Evolutionary conservation across 2,329 filamentous ascomycete species (phyloP), one percentile per base, ranked within the genome.

Genomic region (Fusarium fujikuroi): DNA sequence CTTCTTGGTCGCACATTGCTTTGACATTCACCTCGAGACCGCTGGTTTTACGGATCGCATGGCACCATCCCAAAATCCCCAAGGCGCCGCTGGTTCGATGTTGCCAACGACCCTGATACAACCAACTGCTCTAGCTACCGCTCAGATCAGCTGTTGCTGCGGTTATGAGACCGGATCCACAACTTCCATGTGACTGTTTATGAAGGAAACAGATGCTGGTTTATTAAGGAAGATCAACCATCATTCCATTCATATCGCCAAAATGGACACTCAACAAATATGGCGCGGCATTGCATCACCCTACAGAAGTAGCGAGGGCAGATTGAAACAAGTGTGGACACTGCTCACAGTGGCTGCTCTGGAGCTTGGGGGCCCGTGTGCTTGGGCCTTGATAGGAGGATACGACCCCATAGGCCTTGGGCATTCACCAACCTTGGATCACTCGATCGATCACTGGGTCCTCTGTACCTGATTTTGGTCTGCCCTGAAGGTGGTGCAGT

Each of bases 261-360:
- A 58, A 67, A 62, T 57, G 52, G 50, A 52, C 57, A 37, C 56
- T 59, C 63, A 67, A 49, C 56, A 61, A 63, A 44, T 54, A 63
- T 74, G 72, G 65, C 62, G 53, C 66, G 60, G 66, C 53, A 68
- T 60, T 70, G 63, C 62, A 70, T 77, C 69, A 75, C 66, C 69
- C 56, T 65, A 68, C 68, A 66, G 59, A 53, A 56, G 50, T 53
- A 69, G 56, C 60, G 62, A 76, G 70, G 66, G 66, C 68, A 58
- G 54, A 65, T 70, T 71, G 66, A 75, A 76, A 75, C 69, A 63
- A 76, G 72, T 73, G 75, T 77, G 75, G 74, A 67, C 66, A 73
- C 66, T 74, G 60, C 60, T 73, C 63, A 49, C 66, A 52, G 61
- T 63, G 50, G 69, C 61, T 57, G 46, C 56, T 49, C 46, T 62